Base-by-base conservation (phyloP, 1,139 yeast species). In the Yamadazyma taylorii region DNA sequence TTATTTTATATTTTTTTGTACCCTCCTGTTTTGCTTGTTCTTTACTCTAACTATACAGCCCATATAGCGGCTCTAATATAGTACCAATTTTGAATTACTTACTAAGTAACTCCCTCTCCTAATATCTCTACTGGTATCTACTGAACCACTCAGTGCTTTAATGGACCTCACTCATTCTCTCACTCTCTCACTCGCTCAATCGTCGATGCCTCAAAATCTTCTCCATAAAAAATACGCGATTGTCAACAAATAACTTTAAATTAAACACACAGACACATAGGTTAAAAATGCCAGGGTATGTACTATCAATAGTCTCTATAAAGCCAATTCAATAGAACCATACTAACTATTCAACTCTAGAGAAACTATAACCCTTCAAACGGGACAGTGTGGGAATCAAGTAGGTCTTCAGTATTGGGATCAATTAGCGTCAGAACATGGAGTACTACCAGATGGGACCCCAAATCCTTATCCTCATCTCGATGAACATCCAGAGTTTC, bases 301-400 rank as follows among this genome's bases (percentile, higher is more conserved):
- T 58, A 39, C 4, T n/a, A n/a, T 9, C 24, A 25, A 29, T 19
- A 17, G 25, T 14, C 10, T 26, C 17, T 14, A 19, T 55, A 60
- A 73, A 63, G 65, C 67, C 70, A 21, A 13, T n/a, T 21, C 21
- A 19, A 19, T 8, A 5, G 8, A 6, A 19, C 8, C 8, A 19
- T 19, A 19, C 21, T 19, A 19, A 19, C 21, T 19, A 8, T 19
- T 5, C 8, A 8, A 19, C 5, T 19, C 21, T 19, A 63, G 72
- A 3, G 70, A 63, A 50, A 67, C 72, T 3, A 57, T 72, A 11
- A 68, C 75, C 11, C 50, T 72, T 23, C 78, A 71, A 48, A 66
- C 69, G 38, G 89, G 96, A 22, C 98, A 92, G 63, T 94, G 98
- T 64, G 98, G 98, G 37, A 92, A 92, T 61, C 98, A 92, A 58